Evolutionary conservation across 2,329 filamentous ascomycete species (phyloP), one percentile per base, ranked within the genome.

Genomic region (Diaporthe sp.): DNA sequence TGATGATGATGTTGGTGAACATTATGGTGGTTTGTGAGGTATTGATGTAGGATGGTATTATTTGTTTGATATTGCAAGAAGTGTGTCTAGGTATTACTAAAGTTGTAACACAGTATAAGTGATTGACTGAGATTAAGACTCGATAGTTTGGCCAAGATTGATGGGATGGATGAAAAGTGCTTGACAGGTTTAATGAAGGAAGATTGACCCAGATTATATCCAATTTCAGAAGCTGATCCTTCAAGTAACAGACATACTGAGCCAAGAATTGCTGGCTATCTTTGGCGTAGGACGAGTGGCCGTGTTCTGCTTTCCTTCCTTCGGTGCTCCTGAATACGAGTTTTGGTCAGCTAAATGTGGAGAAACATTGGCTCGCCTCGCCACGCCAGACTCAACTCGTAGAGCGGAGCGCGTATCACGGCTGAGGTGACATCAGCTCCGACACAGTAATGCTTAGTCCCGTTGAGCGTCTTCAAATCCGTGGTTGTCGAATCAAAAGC

Each of bases 261-360:
- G 28, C 28, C 28, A 47, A 50, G 60, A 28, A 66, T 50, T 50
- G 19, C 28, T 45, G 60, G 42, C 28, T 66, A 33, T 33, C 10
- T 66, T 35, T 50, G 6, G 25, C 28, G 3, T 0, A 35, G 30
- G 1, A 66, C 40, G 42, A 25, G 42, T 47, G 42, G 28, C 38
- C 42, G 8, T 66, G 60, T 47, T 47, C 42, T 33, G 42, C 42
- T 47, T 47, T 19, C 40, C 17, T 66, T 42, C 17, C 40, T 66
- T 19, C 25, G 33, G 60, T 15, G 19, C 19, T 50, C 28, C 28
- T n/a, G 28, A 47, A 66, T 66, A 66, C 60, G 60, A 66, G 60
- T 33, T 66, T 66, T 66, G 42, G 42, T 50, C 60, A 66, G 60
- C 60, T 50, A 42, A 66, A 40, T 45, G 38, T 30, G 58, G 38